These are phyloP conservation scores for Naganishia sp. DNA, from an alignment of 1,284 basidiomycete species.

Conservation along the genomic window DNA sequence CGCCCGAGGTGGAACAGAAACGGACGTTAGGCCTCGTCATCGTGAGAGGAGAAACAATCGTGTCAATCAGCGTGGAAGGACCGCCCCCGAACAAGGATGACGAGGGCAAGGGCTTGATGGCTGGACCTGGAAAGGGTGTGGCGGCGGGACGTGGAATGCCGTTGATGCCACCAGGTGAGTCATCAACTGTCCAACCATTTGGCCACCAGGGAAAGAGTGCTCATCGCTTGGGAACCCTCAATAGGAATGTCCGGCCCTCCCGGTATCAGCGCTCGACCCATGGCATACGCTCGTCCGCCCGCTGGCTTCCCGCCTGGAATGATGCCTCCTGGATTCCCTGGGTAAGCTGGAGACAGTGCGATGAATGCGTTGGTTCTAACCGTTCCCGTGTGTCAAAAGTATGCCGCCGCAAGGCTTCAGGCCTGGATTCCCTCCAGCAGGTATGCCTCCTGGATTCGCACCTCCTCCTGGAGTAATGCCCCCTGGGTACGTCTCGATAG, in stretches of 20 bases:
- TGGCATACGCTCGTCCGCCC: constrained; percentile 67
- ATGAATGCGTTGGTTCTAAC: not conserved
- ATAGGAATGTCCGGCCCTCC: constrained; percentile 54
- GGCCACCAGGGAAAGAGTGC: not conserved
- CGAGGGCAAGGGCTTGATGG: constrained; percentile 56
- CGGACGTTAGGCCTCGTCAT: constrained; percentile 93
- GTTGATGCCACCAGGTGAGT: constrained; percentile 78
- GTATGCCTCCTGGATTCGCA: constrained; percentile 58
- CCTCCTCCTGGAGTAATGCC: constrained; percentile 71
- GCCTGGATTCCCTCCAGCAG: constrained; percentile 54
- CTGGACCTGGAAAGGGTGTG: constrained; percentile 89
- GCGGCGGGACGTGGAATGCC: constrained; percentile 97
- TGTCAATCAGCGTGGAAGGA: constrained; percentile 91
- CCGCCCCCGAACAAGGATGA: constrained; percentile 95
- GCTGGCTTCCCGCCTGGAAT: constrained; percentile 68
- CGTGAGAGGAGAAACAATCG: constrained; percentile 92
- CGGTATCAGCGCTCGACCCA: constrained; percentile 74
- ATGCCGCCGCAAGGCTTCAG: constrained; percentile 72
- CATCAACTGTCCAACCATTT: not conserved
- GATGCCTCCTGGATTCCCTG: constrained; percentile 43
- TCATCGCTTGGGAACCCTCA: constrained; percentile 4
- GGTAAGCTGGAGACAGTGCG: not conserved
- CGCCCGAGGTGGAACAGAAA: constrained; percentile 91
- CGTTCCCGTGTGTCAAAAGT: constrained; percentile 34
- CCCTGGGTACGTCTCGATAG: constrained; percentile 67